These are phyloP conservation scores for Pouteria glomerata DNA, from an alignment of 148 eudicot species.

Conservation along the genomic window DNA sequence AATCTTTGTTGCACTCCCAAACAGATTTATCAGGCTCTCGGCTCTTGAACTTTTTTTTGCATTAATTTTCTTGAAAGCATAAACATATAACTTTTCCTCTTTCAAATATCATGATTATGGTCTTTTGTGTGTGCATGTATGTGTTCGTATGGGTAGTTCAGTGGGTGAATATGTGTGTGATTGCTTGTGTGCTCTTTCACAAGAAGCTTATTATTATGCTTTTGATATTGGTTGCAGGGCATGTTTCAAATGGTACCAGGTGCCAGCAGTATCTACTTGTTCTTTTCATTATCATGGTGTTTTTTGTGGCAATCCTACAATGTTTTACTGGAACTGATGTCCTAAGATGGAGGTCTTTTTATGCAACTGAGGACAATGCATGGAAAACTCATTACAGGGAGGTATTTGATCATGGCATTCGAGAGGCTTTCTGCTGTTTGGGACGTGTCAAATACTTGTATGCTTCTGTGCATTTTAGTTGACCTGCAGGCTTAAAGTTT, in stretches of 20 bases:
- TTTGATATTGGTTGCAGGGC: conserved; percentile 30
- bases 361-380: conserved; percentile 55
- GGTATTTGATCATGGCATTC: conserved; percentile 81
- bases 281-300: conserved; percentile 37
- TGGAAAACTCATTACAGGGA: conserved; percentile 83
- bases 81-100: not conserved
- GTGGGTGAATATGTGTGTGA: not conserved
- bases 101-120: not conserved
- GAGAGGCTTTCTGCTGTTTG: conserved; percentile 84
- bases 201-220: not conserved
- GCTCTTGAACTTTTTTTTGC: too few relatives aligned
- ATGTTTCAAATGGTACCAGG: conserved; percentile 23
- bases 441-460: conserved; percentile 81
- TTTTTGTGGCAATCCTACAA: conserved; percentile 49
- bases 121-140: not conserved
- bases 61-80: too few relatives aligned
- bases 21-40: too few relatives aligned
- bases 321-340: conserved; percentile 68
- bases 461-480: conserved; percentile 21
- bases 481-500: not conserved
- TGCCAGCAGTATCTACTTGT: conserved; percentile 46
- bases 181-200: not conserved
- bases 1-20: too few relatives aligned
- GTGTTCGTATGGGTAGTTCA: not conserved
- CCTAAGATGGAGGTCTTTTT: conserved; percentile 75